Percentiles rank a stretch among this genome's conserved stretches.
phyloP scores from a whole-genome alignment of 306 rosid genomes.

The Corylus avellana region DNA sequence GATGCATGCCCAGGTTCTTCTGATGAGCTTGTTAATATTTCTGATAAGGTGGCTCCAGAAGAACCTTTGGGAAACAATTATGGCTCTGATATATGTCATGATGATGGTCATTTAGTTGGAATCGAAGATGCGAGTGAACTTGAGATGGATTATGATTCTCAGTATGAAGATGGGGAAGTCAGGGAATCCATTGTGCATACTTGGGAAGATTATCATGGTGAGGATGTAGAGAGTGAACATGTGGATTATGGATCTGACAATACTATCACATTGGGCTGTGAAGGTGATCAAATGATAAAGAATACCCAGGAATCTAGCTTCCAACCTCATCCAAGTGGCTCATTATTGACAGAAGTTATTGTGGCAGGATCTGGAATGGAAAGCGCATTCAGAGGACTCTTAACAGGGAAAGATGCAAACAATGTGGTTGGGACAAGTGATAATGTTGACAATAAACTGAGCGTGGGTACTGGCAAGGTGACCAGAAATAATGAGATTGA shows the following conservation, averaged over 20 bases:
- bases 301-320: neutral
- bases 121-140: neutral
- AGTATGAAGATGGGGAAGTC: constrained; percentile 14
- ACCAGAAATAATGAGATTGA: neutral
- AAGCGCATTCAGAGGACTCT: neutral
- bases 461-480: neutral
- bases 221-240: neutral
- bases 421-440: neutral
- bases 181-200: constrained; percentile 1
- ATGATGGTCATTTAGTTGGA: neutral
- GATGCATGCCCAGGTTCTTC: constrained; percentile 3
- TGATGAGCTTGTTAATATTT: neutral
- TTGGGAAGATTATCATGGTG: constrained; percentile 10
- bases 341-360: constrained; percentile 2
- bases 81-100: neutral
- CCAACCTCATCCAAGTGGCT: constrained; percentile 3
- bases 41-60: constrained; percentile 9
- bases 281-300: constrained; percentile 5
- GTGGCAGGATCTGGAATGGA: neutral
- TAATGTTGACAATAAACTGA: neutral
- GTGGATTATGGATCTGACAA: constrained; percentile 6
- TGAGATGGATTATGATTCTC: constrained; percentile 3
- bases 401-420: neutral
- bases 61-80: neutral
- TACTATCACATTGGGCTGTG: constrained; percentile 1